Evolutionary conservation across 208 protist genomes (phyloP).

Genomic region (Acanthamoeba triangularis): DNA sequence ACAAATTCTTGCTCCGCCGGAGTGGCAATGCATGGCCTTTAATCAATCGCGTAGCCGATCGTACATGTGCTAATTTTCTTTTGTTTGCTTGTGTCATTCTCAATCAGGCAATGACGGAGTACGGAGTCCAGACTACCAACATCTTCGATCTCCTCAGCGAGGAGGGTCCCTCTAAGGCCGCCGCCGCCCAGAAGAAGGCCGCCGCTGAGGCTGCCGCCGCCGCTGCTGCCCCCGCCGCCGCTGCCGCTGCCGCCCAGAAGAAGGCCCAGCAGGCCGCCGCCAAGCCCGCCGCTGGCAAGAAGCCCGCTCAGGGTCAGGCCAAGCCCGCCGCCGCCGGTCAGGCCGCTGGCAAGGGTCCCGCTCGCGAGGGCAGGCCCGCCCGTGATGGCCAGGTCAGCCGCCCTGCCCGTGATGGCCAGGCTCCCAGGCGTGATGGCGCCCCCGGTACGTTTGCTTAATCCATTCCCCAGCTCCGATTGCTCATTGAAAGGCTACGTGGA

Average conservation of each 20-base stretch:
- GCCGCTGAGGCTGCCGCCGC: neutral
- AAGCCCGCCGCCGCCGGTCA: neutral
- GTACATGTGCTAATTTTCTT: neutral
- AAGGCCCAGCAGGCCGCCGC: neutral
- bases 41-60: too few relatives aligned
- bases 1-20: too few relatives aligned
- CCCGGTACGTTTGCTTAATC: too few relatives aligned
- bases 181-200: constrained; percentile 22
- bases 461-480: too few relatives aligned
- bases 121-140: constrained; percentile 70
- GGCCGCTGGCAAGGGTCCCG: neutral
- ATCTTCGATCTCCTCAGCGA: constrained; percentile 53
- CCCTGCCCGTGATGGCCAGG: neutral
- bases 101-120: neutral
- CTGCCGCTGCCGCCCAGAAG: neutral
- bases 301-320: neutral
- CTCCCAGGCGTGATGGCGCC: neutral
- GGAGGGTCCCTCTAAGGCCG: neutral
- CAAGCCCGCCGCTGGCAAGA: neutral
- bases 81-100: neutral
- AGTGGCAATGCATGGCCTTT: too few relatives aligned
- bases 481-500: too few relatives aligned
- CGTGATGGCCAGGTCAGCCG: neutral
- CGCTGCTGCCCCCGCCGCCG: constrained; percentile 4
- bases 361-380: neutral